Conservation (phyloP, 306 rosid genomes). For the Urtica urens region DNA sequence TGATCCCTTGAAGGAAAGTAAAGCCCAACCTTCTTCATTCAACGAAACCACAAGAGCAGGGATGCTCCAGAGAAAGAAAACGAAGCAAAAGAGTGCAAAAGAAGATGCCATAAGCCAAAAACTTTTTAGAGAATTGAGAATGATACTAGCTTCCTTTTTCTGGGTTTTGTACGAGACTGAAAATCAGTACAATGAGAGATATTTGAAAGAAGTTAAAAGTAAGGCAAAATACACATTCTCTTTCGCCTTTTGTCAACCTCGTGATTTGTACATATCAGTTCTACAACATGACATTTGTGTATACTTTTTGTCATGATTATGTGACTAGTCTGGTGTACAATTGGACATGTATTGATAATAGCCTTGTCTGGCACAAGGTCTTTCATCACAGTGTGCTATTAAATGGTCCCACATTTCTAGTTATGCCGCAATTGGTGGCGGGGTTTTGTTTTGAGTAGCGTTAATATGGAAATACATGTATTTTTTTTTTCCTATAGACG, state of each 20-base stretch:
- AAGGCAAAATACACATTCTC: background rate
- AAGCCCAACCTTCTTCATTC: constrained; percentile 58
- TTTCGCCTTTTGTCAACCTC: too few species aligned
- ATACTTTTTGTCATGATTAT: constrained; percentile 5
- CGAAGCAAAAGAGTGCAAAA: constrained; percentile 12
- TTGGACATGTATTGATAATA: background rate
- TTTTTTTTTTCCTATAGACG: background rate
- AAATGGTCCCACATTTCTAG: background rate
- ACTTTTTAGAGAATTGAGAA: too few species aligned
- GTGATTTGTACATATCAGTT: too few species aligned
- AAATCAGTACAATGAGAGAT: too few species aligned
- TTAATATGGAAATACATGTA: background rate
- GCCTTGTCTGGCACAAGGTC: background rate
- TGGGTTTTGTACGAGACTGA: too few species aligned
- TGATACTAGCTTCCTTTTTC: too few species aligned
- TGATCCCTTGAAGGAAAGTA: constrained; percentile 50
- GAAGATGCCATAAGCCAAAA: too few species aligned
- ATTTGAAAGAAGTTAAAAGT: too few species aligned
- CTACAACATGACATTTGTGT: too few species aligned
- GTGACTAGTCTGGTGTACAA: constrained; percentile 5
- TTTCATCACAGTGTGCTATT: background rate
- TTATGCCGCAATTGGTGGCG: constrained; percentile 24
- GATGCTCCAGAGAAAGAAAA: constrained; percentile 36
- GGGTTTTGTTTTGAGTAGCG: constrained; percentile 15
- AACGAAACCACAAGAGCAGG: constrained; percentile 28